phyloP scores from a whole-genome alignment of 306 rosid genomes.

The Arachis stenosperma region DNA sequence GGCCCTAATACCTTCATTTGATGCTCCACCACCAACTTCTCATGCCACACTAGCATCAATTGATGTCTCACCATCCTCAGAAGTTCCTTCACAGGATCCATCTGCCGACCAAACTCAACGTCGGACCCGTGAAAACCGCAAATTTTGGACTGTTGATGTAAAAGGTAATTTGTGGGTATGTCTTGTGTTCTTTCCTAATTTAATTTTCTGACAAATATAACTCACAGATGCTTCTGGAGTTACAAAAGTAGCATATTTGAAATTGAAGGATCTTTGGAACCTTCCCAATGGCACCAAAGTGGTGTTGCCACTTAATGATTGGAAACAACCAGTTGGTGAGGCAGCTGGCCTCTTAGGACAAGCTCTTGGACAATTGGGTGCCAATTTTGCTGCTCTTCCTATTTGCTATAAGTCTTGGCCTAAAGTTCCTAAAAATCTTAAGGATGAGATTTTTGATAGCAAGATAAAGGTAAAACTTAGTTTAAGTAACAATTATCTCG shows the following conservation, averaged over 20 bases:
- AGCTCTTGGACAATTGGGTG: conserved; percentile 1
- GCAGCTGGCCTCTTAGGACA: not conserved
- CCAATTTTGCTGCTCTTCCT: not conserved
- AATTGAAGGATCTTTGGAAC: not conserved
- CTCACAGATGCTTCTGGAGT: conserved; percentile 1
- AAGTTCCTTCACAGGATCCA: not conserved
- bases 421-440: not conserved
- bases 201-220: not conserved
- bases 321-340: conserved; percentile 1
- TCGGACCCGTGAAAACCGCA: not conserved
- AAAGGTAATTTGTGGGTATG: not conserved
- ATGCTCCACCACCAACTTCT: not conserved
- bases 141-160: conserved; percentile 4
- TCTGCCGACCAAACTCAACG: not conserved
- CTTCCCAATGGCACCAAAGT: not conserved
- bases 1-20: not conserved
- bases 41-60: not conserved
- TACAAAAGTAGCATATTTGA: not conserved
- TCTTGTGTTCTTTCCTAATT: not conserved
- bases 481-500: not conserved
- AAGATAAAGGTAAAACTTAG: not conserved
- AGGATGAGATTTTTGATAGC: not conserved
- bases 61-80: not conserved
- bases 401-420: not conserved
- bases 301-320: not conserved